Conservation (phyloP, 495 filamentous ascomycete species). For the Aspergillus diversus region DNA sequence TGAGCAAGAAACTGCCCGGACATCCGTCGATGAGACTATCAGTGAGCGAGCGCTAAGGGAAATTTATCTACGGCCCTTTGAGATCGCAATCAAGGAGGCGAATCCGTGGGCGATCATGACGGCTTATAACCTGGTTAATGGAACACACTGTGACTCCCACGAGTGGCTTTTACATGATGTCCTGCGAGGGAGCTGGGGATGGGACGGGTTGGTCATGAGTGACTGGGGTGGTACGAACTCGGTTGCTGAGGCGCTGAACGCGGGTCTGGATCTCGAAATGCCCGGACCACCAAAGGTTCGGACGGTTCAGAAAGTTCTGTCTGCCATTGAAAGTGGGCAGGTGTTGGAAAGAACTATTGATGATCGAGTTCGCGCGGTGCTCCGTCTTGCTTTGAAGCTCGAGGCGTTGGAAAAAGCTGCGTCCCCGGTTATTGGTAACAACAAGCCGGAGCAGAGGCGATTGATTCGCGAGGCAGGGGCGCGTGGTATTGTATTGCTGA, state of each 20-base stretch:
- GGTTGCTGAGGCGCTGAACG: conserved; percentile 48
- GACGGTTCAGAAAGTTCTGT: conserved; percentile 9
- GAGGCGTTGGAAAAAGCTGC: neutral
- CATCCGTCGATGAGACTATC: conserved; percentile 4
- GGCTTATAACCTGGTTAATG: conserved; percentile 71
- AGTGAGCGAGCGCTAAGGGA: conserved; percentile 66
- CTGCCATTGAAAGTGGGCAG: conserved; percentile 4
- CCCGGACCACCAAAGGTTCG: conserved; percentile 56
- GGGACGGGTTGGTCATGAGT: conserved; percentile 64
- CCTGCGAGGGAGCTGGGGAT: conserved; percentile 66
- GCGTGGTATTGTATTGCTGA: neutral
- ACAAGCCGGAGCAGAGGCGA: neutral
- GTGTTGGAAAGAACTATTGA: conserved; percentile 11
- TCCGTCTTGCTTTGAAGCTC: neutral
- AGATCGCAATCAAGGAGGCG: conserved; percentile 62
- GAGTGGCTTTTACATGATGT: conserved; percentile 57
- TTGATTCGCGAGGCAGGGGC: neutral
- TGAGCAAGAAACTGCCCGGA: conserved; percentile 64
- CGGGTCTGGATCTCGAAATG: conserved; percentile 70
- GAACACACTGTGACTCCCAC: conserved; percentile 63
- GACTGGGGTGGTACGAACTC: conserved; percentile 60
- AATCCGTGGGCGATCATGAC: conserved; percentile 67
- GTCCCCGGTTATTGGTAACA: neutral
- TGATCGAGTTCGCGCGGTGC: conserved; percentile 10
- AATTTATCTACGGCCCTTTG: conserved; percentile 71